phyloP scores from a whole-genome alignment of 2,329 filamentous ascomycete genomes.

The Paramyrothecium sp. region DNA sequence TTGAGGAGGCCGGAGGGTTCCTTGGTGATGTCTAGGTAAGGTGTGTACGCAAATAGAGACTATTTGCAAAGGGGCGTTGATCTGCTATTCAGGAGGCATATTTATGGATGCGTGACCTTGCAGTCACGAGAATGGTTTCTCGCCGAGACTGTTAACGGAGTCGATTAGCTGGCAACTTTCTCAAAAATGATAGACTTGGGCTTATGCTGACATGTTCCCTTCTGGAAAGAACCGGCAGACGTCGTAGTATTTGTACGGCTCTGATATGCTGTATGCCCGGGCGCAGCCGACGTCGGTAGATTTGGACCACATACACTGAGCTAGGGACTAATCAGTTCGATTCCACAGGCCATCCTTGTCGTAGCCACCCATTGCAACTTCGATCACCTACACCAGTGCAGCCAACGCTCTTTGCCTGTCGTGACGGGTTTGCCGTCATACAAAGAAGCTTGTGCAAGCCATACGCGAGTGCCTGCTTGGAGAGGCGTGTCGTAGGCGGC shows the following conservation, averaged over 20 bases:
- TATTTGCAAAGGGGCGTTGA: too few species aligned
- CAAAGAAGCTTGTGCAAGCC: slow-evolving; percentile 26
- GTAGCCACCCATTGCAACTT: too few species aligned
- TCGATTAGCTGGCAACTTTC: neutral
- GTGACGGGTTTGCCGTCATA: slow-evolving; percentile 27
- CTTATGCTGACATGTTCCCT: slow-evolving; percentile 30
- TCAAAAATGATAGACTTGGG: neutral
- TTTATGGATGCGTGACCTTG: too few species aligned
- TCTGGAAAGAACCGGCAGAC: slow-evolving; percentile 33
- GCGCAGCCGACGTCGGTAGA: slow-evolving; percentile 32
- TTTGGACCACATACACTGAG: slow-evolving; percentile 33
- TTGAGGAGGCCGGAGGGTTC: too few species aligned
- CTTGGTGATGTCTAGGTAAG: too few species aligned
- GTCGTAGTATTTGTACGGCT: slow-evolving; percentile 29
- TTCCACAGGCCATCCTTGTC: neutral
- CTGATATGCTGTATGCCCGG: slow-evolving; percentile 25
- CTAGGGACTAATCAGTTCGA: slow-evolving; percentile 12
- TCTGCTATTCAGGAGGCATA: too few species aligned
- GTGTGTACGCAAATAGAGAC: too few species aligned
- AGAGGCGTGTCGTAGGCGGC: slow-evolving; percentile 24
- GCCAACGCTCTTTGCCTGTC: slow-evolving; percentile 30
- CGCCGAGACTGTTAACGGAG: slow-evolving; percentile 18
- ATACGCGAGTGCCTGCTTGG: slow-evolving; percentile 24
- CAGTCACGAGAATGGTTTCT: slow-evolving; percentile 20
- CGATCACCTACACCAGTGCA: slow-evolving; percentile 31